Percentiles rank a stretch among this genome's conserved stretches.
Evolutionary conservation across 2,329 filamentous ascomycete genomes (phyloP).

Genomic region (Hypoxylon sp.): DNA sequence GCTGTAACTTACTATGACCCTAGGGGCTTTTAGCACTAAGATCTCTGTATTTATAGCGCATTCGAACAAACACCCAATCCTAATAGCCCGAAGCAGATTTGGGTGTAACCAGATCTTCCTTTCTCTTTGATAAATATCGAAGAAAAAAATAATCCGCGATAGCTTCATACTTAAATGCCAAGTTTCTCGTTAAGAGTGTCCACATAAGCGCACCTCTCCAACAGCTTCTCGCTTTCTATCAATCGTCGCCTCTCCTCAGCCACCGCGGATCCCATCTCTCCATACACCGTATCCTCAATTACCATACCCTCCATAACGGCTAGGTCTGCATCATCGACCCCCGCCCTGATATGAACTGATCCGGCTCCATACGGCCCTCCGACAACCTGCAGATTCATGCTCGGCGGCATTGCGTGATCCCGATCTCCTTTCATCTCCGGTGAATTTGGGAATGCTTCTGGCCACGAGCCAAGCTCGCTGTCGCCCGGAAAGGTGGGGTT

Average conservation of each 20-base stretch:
- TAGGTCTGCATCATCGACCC: not conserved
- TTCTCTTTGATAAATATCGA: too few species aligned
- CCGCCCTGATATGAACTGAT: not conserved
- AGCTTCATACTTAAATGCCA: too few species aligned
- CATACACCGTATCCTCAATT: not conserved
- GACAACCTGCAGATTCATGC: conserved; percentile 37
- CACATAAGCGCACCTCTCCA: not conserved
- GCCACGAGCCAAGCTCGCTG: conserved; percentile 30
- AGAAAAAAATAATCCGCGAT: too few species aligned
- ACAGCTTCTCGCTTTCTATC: not conserved
- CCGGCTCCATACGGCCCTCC: conserved; percentile 39
- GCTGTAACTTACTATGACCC: too few species aligned
- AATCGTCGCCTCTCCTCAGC: not conserved
- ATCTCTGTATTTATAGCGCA: too few species aligned
- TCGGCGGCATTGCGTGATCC: not conserved
- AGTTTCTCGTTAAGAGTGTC: not conserved
- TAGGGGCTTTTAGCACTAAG: too few species aligned
- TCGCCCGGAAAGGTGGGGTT: conserved; percentile 19
- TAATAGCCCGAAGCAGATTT: too few species aligned
- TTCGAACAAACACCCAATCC: too few species aligned
- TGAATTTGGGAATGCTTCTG: conserved; percentile 37
- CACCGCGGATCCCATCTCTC: not conserved
- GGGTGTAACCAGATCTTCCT: too few species aligned
- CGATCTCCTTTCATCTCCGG: not conserved
- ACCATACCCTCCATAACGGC: not conserved